Evolutionary conservation across 208 protist genomes (phyloP).

Genomic region (Trypanosomatidae sp.): DNA sequence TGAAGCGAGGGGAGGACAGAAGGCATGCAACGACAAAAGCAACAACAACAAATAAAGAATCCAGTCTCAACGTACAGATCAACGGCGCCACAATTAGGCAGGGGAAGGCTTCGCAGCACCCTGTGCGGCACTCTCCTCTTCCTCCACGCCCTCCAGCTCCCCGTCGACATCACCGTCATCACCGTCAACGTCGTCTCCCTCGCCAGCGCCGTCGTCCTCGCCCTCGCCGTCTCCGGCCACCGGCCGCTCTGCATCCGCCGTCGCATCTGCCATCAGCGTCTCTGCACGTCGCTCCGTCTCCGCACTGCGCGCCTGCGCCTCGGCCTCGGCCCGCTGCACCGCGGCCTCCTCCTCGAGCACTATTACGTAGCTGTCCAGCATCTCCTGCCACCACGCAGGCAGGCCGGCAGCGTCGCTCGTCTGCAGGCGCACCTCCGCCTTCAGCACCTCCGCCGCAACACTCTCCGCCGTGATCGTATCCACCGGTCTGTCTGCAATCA

Average conservation of each 20-base stretch:
- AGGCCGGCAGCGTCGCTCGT: slow-evolving; percentile 11
- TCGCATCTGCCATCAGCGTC: slow-evolving; percentile 14
- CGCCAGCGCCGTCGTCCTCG: slow-evolving; percentile 5
- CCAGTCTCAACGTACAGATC: no score
- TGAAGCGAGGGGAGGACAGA: no score
- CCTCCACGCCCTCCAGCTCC: neutral
- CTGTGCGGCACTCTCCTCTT: no score
- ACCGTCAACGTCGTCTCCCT: slow-evolving; percentile 11
- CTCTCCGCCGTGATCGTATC: slow-evolving; percentile 3
- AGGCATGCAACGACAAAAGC: no score
- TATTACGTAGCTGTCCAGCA: slow-evolving; percentile 46
- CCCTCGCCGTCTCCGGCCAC: slow-evolving; percentile 15
- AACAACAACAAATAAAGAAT: no score
- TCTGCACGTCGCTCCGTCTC: slow-evolving; percentile 17
- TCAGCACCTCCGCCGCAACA: slow-evolving; percentile 26
- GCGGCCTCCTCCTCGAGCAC: slow-evolving; percentile 37
- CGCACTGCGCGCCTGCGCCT: slow-evolving; percentile 17
- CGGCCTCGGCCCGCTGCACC: slow-evolving; percentile 18
- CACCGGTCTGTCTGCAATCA: neutral
- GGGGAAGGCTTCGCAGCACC: no score
- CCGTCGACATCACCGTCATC: slow-evolving; percentile 3
- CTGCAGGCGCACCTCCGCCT: slow-evolving; percentile 12
- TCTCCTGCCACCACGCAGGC: slow-evolving; percentile 56
- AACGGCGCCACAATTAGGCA: no score
- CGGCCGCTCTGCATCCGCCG: slow-evolving; percentile 22